Evolutionary conservation across 139 green algal genomes (phyloP).

Genomic region (Auxenochlorella pyrenoidosa): DNA sequence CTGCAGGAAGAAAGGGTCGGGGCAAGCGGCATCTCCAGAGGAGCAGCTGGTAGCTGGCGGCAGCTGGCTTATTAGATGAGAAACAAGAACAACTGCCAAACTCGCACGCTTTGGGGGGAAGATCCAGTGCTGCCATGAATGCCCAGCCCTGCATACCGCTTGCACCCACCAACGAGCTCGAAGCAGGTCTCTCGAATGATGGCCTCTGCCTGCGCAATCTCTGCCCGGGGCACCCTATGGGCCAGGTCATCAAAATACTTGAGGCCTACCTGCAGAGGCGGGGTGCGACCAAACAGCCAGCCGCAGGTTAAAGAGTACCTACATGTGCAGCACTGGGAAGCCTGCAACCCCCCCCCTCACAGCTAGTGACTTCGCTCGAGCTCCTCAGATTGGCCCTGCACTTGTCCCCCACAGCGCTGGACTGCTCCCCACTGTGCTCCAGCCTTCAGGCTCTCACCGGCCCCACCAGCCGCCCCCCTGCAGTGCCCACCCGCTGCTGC

Average conservation of each 20-base stretch:
- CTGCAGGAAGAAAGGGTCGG: not conserved
- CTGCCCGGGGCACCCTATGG: constrained; percentile 33
- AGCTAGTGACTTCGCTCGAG: too few species aligned
- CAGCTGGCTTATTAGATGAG: too few species aligned
- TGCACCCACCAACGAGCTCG: constrained; percentile 39
- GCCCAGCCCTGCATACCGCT: not conserved
- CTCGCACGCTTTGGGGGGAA: too few species aligned
- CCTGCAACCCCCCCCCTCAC: too few species aligned
- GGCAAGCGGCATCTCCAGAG: too few species aligned
- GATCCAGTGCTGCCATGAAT: not conserved
- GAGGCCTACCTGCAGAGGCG: constrained; percentile 4
- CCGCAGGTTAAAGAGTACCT: not conserved
- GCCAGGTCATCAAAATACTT: constrained; percentile 42
- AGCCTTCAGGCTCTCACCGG: not conserved
- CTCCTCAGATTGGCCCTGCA: too few species aligned
- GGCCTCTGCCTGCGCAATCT: constrained; percentile 23
- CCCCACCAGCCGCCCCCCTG: not conserved
- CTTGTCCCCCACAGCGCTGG: too few species aligned
- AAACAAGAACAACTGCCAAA: too few species aligned
- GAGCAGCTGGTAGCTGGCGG: too few species aligned
- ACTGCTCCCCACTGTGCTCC: too few species aligned
- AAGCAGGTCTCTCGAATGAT: constrained; percentile 40
- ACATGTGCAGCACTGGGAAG: not conserved
- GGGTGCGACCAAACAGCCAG: not conserved
- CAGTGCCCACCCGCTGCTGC: constrained; percentile 30